phyloP scores from a whole-genome alignment of 495 filamentous ascomycete genomes.

The Trichoderma orchidacearum region DNA sequence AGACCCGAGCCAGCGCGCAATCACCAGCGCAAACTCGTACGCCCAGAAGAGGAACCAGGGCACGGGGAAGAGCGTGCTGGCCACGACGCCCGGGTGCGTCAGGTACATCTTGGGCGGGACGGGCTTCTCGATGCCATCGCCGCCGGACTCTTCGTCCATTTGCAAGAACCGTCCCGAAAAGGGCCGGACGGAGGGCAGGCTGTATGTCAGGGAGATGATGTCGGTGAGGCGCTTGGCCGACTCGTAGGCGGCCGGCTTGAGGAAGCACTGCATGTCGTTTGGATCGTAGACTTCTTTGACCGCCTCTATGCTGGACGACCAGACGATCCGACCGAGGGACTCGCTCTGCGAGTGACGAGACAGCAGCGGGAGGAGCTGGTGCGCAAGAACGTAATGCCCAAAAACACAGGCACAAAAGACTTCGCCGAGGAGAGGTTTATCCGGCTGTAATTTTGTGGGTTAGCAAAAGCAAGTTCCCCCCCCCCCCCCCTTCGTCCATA shows the following conservation, averaged over 20 bases:
- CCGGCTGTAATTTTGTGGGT: neutral
- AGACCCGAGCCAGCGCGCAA: conserved; percentile 67
- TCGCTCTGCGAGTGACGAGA: conserved; percentile 18
- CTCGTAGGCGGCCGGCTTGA: conserved; percentile 62
- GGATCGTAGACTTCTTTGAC: conserved; percentile 9
- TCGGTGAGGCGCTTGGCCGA: conserved; percentile 77
- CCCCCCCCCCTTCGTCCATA: neutral
- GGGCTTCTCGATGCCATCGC: neutral
- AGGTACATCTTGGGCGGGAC: conserved; percentile 51
- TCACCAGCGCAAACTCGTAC: conserved; percentile 46
- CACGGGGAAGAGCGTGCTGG: conserved; percentile 65
- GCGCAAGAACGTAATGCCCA: conserved; percentile 83
- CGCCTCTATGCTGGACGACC: conserved; percentile 71
- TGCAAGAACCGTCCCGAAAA: conserved; percentile 31
- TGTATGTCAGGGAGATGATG: conserved; percentile 60
- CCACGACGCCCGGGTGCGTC: conserved; percentile 77
- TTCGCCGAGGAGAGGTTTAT: conserved; percentile 49
- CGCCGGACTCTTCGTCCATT: neutral
- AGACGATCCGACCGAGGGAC: conserved; percentile 51
- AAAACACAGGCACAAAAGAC: conserved; percentile 89
- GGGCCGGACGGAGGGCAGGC: conserved; percentile 47
- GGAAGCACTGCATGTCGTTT: conserved; percentile 16
- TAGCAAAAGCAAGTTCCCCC: neutral
- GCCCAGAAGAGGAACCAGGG: conserved; percentile 50
- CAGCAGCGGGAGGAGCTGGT: conserved; percentile 64